phyloP scores from a whole-genome alignment of 371 early-diverging fungal genomes.

The Rhizopus stolonifer region DNA sequence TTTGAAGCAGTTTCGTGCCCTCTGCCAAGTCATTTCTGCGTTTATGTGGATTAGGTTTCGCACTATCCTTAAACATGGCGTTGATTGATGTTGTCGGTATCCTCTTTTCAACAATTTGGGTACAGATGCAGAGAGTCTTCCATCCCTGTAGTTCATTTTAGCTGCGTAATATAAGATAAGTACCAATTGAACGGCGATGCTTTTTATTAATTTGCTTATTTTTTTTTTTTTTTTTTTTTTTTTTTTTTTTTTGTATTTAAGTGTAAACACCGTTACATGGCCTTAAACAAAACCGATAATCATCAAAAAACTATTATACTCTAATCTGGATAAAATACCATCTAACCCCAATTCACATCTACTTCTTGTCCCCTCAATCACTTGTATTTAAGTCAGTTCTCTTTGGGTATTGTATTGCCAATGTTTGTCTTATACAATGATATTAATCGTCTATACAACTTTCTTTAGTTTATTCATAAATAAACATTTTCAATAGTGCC shows the following conservation, averaged over 20 bases:
- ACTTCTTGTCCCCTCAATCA: background rate
- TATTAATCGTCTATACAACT: background rate
- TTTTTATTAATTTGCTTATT: background rate
- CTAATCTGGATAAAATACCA: background rate
- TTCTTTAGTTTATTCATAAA: background rate
- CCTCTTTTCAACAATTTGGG: constrained; percentile 14
- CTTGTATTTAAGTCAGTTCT: background rate
- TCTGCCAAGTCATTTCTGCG: constrained; percentile 12
- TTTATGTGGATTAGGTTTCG: constrained; percentile 15
- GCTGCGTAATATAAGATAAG: constrained; percentile 5
- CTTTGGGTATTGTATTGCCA: background rate
- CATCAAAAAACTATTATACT: background rate
- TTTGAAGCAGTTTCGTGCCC: constrained; percentile 12
- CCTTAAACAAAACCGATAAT: constrained; percentile 1
- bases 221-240: background rate
- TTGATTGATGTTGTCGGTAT: constrained; percentile 11
- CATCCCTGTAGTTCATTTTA: constrained; percentile 8
- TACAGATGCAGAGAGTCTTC: constrained; percentile 12
- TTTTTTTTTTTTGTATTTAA: no score
- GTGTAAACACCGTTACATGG: background rate
- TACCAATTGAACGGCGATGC: constrained; percentile 5
- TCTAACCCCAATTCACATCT: background rate
- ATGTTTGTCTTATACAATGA: background rate
- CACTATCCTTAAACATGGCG: constrained; percentile 15
- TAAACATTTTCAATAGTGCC: constrained; percentile 8